These are phyloP conservation scores for Coemansia sp. DNA, from an alignment of 192 early-diverging fungal species.

Conservation along the genomic window DNA sequence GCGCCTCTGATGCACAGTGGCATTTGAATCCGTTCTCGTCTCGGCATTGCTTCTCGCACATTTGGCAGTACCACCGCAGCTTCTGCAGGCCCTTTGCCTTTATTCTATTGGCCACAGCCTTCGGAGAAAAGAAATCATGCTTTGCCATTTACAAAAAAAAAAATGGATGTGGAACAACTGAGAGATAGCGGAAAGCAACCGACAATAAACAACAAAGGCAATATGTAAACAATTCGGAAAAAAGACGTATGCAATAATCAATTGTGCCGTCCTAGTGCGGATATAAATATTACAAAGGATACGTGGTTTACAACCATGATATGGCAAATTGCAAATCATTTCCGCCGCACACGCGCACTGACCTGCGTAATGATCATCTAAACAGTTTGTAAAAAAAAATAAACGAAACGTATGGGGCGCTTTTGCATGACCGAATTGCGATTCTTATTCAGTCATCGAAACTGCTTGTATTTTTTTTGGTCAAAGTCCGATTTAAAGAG, in stretches of 20 bases:
- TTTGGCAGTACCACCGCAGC: constrained; percentile 92
- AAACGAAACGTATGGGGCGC: not conserved
- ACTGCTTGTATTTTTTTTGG: no score
- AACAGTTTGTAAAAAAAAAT: no score
- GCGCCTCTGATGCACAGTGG: constrained; percentile 86
- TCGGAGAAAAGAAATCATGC: constrained; percentile 75
- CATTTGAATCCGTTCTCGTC: constrained; percentile 98
- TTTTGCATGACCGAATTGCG: not conserved
- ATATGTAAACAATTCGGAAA: not conserved
- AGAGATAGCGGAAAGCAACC: not conserved
- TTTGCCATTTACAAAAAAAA: constrained; percentile 56
- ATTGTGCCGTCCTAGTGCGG: no score
- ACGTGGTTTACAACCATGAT: no score
- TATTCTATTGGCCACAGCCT: constrained; percentile 88
- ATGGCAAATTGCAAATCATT: no score
- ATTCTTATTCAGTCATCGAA: no score
- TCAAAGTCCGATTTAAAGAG: no score
- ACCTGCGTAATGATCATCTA: not conserved
- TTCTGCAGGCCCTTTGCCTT: constrained; percentile 90
- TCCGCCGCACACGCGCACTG: not conserved
- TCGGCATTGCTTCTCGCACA: constrained; percentile 85
- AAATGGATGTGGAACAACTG: not conserved
- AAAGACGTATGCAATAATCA: no score
- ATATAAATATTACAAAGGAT: no score
- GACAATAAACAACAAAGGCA: constrained; percentile 5